These are phyloP conservation scores for Silene noctiflora DNA, from an alignment of 179 eudicot species.

Conservation along the genomic window DNA sequence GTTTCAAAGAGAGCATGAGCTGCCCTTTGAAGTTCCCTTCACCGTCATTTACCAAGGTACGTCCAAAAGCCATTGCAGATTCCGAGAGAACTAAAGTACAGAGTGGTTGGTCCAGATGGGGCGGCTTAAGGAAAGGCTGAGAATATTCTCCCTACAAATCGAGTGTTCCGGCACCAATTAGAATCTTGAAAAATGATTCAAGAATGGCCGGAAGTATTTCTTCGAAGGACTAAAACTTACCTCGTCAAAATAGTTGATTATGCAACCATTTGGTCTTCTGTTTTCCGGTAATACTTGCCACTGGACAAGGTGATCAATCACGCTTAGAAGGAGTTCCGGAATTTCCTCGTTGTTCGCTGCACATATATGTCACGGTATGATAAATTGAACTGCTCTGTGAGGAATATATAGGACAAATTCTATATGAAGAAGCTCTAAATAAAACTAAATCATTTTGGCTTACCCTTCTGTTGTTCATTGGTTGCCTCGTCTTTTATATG, in stretches of 20 bases:
- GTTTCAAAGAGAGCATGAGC: slow-evolving; percentile 66
- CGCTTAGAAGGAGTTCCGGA: slow-evolving; percentile 70
- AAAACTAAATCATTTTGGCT: slow-evolving; percentile 13
- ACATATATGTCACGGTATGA: slow-evolving; percentile 7
- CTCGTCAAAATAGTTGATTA: slow-evolving; percentile 90
- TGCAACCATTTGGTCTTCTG: slow-evolving; percentile 85
- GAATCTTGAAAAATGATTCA: slow-evolving; percentile 5
- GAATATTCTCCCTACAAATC: slow-evolving; percentile 70
- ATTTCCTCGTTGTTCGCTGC: slow-evolving; percentile 76
- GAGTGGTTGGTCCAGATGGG: slow-evolving; percentile 89
- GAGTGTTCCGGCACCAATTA: slow-evolving; percentile 9
- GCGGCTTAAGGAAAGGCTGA: slow-evolving; percentile 90
- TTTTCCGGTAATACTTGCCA: slow-evolving; percentile 82
- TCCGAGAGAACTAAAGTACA: slow-evolving; percentile 72
- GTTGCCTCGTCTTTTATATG: slow-evolving; percentile 56
- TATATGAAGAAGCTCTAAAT: not conserved
- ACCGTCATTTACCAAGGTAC: slow-evolving; percentile 54
- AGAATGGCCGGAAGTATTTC: too few relatives aligned
- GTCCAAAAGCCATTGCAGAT: slow-evolving; percentile 82
- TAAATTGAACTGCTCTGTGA: not conserved
- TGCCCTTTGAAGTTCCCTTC: slow-evolving; percentile 85
- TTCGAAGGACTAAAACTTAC: slow-evolving; percentile 29
- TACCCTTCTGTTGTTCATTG: slow-evolving; percentile 49
- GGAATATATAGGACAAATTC: too few relatives aligned
- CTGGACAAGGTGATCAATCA: slow-evolving; percentile 75